Base-by-base conservation (phyloP, 805 yeast species). In the Cyberlindnera galapagoensis region DNA sequence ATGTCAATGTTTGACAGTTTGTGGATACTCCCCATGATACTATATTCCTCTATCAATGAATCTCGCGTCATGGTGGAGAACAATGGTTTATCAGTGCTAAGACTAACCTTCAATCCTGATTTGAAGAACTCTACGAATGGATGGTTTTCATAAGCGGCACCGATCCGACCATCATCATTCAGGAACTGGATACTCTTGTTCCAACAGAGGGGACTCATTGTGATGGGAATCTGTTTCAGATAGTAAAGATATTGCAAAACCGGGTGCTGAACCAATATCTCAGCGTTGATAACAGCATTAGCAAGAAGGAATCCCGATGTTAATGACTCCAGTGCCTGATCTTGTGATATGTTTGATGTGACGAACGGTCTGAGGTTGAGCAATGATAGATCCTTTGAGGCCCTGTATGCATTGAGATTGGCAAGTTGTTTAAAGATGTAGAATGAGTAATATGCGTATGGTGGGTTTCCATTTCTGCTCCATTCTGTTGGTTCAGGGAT, bases 371-470 rank as follows among this genome's bases (percentile, higher is more conserved):
- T 36, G 7, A 51, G 28, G 7, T 37, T 31, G 11, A 51, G 23
- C 2, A 46, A 36, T 6, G 45, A 40, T 4, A 49, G 37, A 0
- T 31, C 21, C 25, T 42, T 34, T 0, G 43, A 28, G 17, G 32
- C 30, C 15, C 57, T 40, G 28, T 41, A 44, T 9, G 35, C 28
- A 26, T 52, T 52, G 24, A 52, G 31, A 13, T 35, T 40, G n/a
- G 48, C 9, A 7, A 51, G 18, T 24, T 51, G 44, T 11, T 46
- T 28, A 29, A 46, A 58, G 9, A 60, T 40, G 34, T 62, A 60
- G 34, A 57, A 63, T 46, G 59, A 43, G 41, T 62, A 62, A 28
- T 62, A 60, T 11, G 63, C 50, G 20, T 60, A 51, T 1, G 67
- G 63, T 7, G 69, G 67, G 35, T 63, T 62, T 12, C 53, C 57